Conservation (phyloP, 139 green algal species). For the Haematococcus lacustris region DNA sequence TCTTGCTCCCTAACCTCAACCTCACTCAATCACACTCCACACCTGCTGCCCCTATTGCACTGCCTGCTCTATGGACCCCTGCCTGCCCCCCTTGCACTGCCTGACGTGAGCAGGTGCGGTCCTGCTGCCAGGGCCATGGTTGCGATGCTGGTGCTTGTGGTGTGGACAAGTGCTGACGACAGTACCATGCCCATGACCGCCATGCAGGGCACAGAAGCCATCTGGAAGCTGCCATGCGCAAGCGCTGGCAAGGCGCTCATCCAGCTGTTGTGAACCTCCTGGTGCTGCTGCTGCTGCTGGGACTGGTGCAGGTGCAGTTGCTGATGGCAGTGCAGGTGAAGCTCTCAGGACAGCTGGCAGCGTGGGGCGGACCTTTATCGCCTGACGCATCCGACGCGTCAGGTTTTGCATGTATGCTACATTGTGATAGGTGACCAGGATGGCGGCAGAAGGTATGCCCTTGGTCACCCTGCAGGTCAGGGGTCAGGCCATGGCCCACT, state of each 20-base stretch:
- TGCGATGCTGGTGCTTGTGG: too few species aligned
- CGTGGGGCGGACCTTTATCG: slow-evolving; percentile 34
- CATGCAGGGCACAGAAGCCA: not conserved
- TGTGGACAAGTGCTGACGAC: too few species aligned
- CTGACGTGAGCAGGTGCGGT: not conserved
- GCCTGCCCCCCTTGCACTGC: not conserved
- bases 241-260: not conserved
- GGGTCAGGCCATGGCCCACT: too few species aligned
- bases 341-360: not conserved
- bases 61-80: not conserved
- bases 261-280: not conserved
- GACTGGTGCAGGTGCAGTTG: too few species aligned
- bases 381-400: slow-evolving; percentile 42
- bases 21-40: too few species aligned
- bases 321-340: not conserved
- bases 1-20: too few species aligned
- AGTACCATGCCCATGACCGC: too few species aligned
- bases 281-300: not conserved
- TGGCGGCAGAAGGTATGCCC: slow-evolving; percentile 56
- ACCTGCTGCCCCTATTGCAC: not conserved
- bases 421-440: slow-evolving; percentile 86
- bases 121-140: too few species aligned
- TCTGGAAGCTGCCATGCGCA: not conserved
- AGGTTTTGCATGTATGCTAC: slow-evolving; percentile 74
- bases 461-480: too few species aligned